Conservation (phyloP, 108 stramenopile species). For the Cyclostephanos invisitatus region DNA sequence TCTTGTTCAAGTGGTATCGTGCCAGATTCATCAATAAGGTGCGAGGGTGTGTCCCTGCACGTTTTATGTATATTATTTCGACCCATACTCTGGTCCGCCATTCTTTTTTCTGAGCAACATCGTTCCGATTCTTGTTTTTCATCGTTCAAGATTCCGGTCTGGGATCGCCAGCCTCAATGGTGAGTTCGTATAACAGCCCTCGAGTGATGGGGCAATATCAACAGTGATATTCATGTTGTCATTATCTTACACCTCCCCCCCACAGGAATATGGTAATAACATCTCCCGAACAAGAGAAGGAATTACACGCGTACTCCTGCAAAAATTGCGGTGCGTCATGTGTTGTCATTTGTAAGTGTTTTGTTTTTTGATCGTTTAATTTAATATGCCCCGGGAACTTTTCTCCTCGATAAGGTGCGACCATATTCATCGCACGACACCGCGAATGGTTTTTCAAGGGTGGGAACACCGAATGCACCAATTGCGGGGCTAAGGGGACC, state of each 20-base stretch:
- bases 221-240: not conserved
- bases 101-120: slow-evolving; percentile 4
- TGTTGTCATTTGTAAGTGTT: not conserved
- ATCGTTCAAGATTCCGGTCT: slow-evolving; percentile 62
- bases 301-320: slow-evolving; percentile 80
- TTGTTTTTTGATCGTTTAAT: slow-evolving; percentile 1
- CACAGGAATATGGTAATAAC: slow-evolving; percentile 79
- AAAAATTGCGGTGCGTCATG: slow-evolving; percentile 62
- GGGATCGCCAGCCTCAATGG: slow-evolving; percentile 89
- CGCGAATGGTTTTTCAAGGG: slow-evolving; percentile 89
- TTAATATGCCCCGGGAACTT: not conserved
- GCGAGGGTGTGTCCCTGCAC: slow-evolving; percentile 6
- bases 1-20: slow-evolving; percentile 84
- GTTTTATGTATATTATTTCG: slow-evolving; percentile 5
- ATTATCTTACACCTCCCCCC: not conserved
- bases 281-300: slow-evolving; percentile 84
- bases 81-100: not conserved
- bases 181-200: not conserved
- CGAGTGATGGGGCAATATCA: not conserved
- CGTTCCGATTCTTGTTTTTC: not conserved
- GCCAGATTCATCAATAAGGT: slow-evolving; percentile 80
- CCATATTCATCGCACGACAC: slow-evolving; percentile 81
- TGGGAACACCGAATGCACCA: slow-evolving; percentile 73
- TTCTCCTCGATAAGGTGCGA: slow-evolving; percentile 40
- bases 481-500: slow-evolving; percentile 80